A percentile compares a stretch with the other conserved stretches of the same genome.
phyloP scores from a whole-genome alignment of 257 asterid genomes.

The Misopates orontium region DNA sequence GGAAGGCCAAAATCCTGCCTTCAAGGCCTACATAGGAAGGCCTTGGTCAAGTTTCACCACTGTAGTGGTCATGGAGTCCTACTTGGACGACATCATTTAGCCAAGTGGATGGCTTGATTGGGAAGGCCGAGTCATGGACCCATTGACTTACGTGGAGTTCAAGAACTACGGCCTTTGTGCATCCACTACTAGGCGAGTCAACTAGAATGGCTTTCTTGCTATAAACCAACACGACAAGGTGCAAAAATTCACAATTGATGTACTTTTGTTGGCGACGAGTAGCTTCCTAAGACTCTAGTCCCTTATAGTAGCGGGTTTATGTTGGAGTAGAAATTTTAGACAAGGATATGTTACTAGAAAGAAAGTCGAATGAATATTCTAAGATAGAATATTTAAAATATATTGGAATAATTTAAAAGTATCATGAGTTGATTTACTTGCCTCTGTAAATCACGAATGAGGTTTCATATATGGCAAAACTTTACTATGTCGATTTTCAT shows the following conservation, averaged over 20 bases:
- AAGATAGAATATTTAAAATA: no score
- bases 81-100: background rate
- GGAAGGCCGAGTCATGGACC: background rate
- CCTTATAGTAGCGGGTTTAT: background rate
- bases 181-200: background rate
- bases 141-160: background rate
- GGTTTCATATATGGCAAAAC: no score
- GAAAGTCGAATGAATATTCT: no score
- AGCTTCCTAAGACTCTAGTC: background rate
- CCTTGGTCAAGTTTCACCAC: constrained; percentile 1
- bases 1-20: no score
- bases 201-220: background rate
- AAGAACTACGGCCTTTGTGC: background rate
- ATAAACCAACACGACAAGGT: background rate
- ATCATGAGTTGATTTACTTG: no score
- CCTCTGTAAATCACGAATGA: no score
- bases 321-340: no score
- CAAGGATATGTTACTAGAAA: no score
- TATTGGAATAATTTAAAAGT: no score
- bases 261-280: background rate
- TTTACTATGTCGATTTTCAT: no score
- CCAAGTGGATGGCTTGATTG: background rate
- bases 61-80: constrained; percentile 6
- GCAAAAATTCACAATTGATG: background rate
- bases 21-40: background rate